Percentiles rank a stretch among this genome's conserved stretches.
Conservation (phyloP, 2,329 filamentous ascomycete genomes). For the Diplodia seriata region DNA sequence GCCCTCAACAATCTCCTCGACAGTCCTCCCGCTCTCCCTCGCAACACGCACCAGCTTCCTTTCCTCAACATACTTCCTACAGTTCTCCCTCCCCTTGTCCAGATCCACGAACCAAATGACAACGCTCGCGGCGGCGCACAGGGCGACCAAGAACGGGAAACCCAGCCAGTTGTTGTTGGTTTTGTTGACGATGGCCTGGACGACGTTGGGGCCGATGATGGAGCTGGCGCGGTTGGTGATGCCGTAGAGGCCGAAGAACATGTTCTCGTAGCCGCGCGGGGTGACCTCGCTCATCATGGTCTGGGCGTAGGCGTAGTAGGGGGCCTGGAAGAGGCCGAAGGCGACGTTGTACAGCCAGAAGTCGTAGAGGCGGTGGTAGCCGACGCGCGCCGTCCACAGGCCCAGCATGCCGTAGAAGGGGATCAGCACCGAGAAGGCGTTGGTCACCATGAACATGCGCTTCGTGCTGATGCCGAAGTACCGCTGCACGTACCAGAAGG, state of each 20-base stretch:
- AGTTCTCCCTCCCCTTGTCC: slow-evolving; percentile 29
- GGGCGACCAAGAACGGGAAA: slow-evolving; percentile 27
- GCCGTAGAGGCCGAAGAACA: slow-evolving; percentile 73
- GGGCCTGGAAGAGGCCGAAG: slow-evolving; percentile 71
- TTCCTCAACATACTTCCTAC: slow-evolving; percentile 31
- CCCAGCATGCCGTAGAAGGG: slow-evolving; percentile 67
- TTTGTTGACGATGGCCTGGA: slow-evolving; percentile 71
- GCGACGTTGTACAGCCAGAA: slow-evolving; percentile 60
- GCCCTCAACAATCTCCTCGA: slow-evolving; percentile 29
- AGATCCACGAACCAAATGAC: slow-evolving; percentile 32
- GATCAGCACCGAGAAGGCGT: slow-evolving; percentile 57
- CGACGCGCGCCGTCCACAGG: slow-evolving; percentile 62
- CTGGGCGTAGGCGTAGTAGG: slow-evolving; percentile 74
- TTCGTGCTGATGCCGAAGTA: slow-evolving; percentile 67
- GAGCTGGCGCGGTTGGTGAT: slow-evolving; percentile 73
- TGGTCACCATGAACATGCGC: slow-evolving; percentile 72
- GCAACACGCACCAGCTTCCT: slow-evolving; percentile 22
- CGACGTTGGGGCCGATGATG: slow-evolving; percentile 73
- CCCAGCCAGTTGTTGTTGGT: slow-evolving; percentile 59
- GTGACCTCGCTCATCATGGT: slow-evolving; percentile 76
- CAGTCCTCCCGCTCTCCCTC: slow-evolving; percentile 19
- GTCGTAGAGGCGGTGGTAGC: slow-evolving; percentile 62
- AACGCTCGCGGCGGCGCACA: slow-evolving; percentile 21
- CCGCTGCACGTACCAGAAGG: slow-evolving; percentile 68
- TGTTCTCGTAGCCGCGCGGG: slow-evolving; percentile 70